Conservation (phyloP, 176 grass and related monocot species). For the Otatea glauca region DNA sequence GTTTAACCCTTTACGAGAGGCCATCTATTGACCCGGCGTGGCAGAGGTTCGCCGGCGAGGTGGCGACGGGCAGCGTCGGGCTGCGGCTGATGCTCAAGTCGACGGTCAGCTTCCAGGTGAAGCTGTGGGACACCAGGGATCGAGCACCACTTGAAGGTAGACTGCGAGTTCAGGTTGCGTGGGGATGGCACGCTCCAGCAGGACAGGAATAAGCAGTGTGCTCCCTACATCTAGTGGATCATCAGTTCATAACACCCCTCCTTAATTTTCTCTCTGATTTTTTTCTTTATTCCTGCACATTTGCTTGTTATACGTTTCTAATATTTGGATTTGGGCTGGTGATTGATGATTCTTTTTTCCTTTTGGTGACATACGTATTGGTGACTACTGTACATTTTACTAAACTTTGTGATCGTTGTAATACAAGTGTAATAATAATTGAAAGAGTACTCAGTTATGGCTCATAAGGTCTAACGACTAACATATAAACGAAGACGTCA, state of each 20-base stretch:
- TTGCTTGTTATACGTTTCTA: neutral
- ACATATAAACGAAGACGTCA: neutral
- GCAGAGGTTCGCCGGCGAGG: too few species aligned
- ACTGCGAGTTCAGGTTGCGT: conserved; percentile 45
- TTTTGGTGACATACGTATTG: neutral
- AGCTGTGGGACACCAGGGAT: too few species aligned
- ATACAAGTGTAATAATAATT: too few species aligned
- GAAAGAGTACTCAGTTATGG: neutral
- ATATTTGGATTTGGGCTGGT: neutral
- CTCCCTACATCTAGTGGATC: conserved; percentile 38
- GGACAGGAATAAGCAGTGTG: conserved; percentile 46
- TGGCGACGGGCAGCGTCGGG: too few species aligned
- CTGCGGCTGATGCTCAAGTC: too few species aligned
- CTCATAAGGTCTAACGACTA: neutral
- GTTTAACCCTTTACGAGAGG: too few species aligned
- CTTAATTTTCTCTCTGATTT: neutral
- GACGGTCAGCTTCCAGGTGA: too few species aligned
- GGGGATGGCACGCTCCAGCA: conserved; percentile 58
- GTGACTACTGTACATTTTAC: neutral
- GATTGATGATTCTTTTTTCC: neutral
- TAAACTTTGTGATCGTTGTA: neutral
- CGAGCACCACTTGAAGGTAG: conserved; percentile 54
- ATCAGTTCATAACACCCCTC: neutral
- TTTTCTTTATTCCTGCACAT: neutral
- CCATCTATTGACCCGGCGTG: too few species aligned